Base-by-base conservation (phyloP, 2,329 filamentous ascomycete species). In the Cucurbitaria berberidis region DNA sequence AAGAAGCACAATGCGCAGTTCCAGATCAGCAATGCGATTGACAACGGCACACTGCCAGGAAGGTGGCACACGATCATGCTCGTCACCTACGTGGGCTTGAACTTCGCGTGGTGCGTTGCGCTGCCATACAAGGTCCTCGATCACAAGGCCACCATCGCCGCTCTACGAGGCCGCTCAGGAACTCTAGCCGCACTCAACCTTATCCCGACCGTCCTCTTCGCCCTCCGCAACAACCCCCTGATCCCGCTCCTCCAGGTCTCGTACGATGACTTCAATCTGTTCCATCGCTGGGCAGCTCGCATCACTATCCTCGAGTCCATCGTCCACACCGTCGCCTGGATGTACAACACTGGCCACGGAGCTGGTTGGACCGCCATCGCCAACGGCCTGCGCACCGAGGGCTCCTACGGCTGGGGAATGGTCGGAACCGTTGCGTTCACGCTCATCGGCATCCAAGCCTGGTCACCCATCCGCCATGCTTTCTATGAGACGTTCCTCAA, bases 401-500 rank as follows among this genome's bases (percentile, higher is more conserved):
- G 79, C 11, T 93, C 92, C 68, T 86, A 91, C 54, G 74, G 77
- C 26, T 88, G 78, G 73, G 89, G 88, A 38, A 82, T 85, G 66
- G 77, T 87, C 22, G 87, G 82, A 40, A 76, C 76, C 15, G 72
- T 84, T 43, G 82, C 84, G 32, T 84, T 96, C 70, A 64, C 84
- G 35, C 71, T 89, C 39, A 80, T 98, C 40, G 69, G 89, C 48
- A 67, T 96, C 45, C 80, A 88, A 24, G 88, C 91, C 9, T 79
- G 89, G 48, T 93, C 91, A 2, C 89, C 92, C 0, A 71, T 99
- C 45, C 88, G 95, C 56, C 93, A 97, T 75, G 92, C 93, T 34
- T 97, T 96, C 73, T 99, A 99, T 78, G 95, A 99, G 78, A 96
- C 91, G 1, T 99, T 99, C 78, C 83, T 98, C 65, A 91, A 90